These are phyloP conservation scores for Colletotrichum limetticola DNA, from an alignment of 2,329 filamentous ascomycete genomes.

Conservation along the genomic window DNA sequence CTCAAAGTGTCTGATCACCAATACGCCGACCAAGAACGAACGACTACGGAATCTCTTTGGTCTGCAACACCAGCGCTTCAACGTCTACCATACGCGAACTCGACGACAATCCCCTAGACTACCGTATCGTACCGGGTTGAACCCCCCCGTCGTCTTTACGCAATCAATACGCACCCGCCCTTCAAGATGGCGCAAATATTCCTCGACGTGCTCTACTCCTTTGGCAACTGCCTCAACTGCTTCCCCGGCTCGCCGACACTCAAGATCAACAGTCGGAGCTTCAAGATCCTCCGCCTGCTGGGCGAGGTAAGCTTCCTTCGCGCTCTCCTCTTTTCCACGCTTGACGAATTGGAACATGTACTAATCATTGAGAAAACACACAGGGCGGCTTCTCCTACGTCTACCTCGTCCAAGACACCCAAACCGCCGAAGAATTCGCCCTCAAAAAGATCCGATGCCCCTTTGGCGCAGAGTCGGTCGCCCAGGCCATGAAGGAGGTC, in stretches of 20 bases:
- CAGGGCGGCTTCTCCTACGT: slow-evolving; percentile 98
- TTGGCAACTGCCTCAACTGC: slow-evolving; percentile 95
- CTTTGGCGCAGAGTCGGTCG: slow-evolving; percentile 95
- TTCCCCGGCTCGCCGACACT: slow-evolving; percentile 94
- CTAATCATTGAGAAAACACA: neutral
- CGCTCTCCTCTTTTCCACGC: neutral
- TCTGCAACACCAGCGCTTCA: no score
- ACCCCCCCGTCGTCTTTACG: neutral
- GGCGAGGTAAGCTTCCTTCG: slow-evolving; percentile 75
- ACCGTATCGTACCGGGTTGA: no score
- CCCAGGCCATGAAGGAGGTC: slow-evolving; percentile 95
- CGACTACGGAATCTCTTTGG: neutral
- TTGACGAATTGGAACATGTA: neutral
- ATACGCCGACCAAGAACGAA: neutral
- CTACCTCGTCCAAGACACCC: slow-evolving; percentile 95
- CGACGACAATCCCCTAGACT: neutral
- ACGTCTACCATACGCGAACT: neutral
- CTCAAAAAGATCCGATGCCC: slow-evolving; percentile 99
- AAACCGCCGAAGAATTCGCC: slow-evolving; percentile 85
- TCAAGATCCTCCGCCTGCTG: slow-evolving; percentile 93
- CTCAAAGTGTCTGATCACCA: neutral
- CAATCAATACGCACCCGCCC: neutral
- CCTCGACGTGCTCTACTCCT: slow-evolving; percentile 88
- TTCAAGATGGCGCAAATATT: slow-evolving; percentile 81
- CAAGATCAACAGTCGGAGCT: slow-evolving; percentile 93